phyloP scores from a whole-genome alignment of 2,329 filamentous ascomycete species.

The Microcera coccophila region DNA sequence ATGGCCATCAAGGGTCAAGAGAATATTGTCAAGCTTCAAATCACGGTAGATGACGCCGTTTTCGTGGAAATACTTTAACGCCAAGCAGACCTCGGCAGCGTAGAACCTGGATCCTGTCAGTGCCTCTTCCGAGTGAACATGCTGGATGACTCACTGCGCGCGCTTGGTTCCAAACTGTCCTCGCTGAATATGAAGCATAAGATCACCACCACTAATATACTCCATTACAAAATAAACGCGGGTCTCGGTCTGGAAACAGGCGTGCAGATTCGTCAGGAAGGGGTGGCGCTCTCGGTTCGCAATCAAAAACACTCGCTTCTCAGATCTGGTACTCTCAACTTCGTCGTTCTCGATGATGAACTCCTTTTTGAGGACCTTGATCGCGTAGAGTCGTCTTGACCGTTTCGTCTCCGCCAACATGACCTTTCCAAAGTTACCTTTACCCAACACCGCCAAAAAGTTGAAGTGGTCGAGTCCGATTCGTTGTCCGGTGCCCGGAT shows the following conservation, averaged over 20 bases:
- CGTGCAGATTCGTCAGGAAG: conserved; percentile 90
- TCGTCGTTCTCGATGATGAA: conserved; percentile 99
- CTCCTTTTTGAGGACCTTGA: conserved; percentile 99
- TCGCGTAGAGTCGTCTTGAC: conserved; percentile 87
- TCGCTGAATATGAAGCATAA: conserved; percentile 98
- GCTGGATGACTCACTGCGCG: conserved; percentile 78
- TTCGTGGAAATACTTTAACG: conserved; percentile 98
- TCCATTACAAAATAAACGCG: conserved; percentile 99
- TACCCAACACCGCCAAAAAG: conserved; percentile 94
- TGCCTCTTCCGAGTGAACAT: conserved; percentile 5
- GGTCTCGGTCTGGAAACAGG: conserved; percentile 98
- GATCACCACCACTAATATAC: conserved; percentile 95
- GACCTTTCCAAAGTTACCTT: conserved; percentile 99
- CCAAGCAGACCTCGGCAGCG: conserved; percentile 92
- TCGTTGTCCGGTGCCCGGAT: conserved; percentile 70
- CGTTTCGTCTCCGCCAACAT: conserved; percentile 98
- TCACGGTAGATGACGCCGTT: conserved; percentile 99
- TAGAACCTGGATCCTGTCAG: conserved; percentile 69
- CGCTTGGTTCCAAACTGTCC: conserved; percentile 94
- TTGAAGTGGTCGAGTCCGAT: conserved; percentile 99
- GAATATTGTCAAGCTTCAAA: conserved; percentile 87
- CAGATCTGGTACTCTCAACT: conserved; percentile 94
- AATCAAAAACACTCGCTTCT: conserved; percentile 95
- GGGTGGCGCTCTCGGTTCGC: conserved; percentile 96
- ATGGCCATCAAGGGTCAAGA: conserved; percentile 90